These are phyloP conservation scores for Pythium rhizo-oryzae DNA, from an alignment of 352 stramenopile genomes.

Conservation along the genomic window DNA sequence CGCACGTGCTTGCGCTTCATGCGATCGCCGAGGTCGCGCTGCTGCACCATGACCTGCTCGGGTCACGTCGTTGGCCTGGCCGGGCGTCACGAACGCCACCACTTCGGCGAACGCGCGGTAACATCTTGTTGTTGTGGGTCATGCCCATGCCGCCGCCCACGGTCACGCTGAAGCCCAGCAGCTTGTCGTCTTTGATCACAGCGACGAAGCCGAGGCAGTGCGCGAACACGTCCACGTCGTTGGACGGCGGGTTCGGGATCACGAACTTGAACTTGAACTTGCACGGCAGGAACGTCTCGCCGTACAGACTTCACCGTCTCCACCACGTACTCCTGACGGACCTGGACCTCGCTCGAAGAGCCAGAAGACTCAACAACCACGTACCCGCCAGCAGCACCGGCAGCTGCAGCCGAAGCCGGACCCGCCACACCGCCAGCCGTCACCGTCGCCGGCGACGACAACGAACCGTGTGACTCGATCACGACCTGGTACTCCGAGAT, in stretches of 20 bases:
- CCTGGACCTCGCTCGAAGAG: too few relatives aligned
- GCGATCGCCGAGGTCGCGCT: slow-evolving; percentile 97
- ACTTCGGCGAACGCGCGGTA: slow-evolving; percentile 95
- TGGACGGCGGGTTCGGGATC: slow-evolving; percentile 96
- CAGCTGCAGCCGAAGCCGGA: too few relatives aligned
- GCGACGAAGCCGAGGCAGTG: slow-evolving; percentile 97
- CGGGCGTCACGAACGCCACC: slow-evolving; percentile 95
- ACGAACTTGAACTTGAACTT: slow-evolving; percentile 99
- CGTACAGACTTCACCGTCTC: too few relatives aligned
- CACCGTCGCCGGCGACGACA: too few relatives aligned
- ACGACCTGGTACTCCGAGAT: too few relatives aligned
- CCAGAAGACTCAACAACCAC: too few relatives aligned
- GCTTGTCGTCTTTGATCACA: slow-evolving; percentile 87
- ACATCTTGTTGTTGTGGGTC: slow-evolving; percentile 98
- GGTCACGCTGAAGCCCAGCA: slow-evolving; percentile 96
- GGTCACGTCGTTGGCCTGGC: slow-evolving; percentile 88
- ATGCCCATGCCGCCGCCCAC: slow-evolving; percentile 98
- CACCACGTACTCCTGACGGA: too few relatives aligned
- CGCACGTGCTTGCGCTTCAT: slow-evolving; percentile 96
- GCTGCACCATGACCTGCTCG: slow-evolving; percentile 95
- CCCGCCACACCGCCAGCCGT: too few relatives aligned
- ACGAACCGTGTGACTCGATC: too few relatives aligned
- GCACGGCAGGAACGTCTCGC: slow-evolving; percentile 95
- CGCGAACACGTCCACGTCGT: slow-evolving; percentile 97
- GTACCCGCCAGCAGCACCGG: too few relatives aligned